Conservation (phyloP, 768 basidiomycete genomes). For the Termitomyces sp. region DNA sequence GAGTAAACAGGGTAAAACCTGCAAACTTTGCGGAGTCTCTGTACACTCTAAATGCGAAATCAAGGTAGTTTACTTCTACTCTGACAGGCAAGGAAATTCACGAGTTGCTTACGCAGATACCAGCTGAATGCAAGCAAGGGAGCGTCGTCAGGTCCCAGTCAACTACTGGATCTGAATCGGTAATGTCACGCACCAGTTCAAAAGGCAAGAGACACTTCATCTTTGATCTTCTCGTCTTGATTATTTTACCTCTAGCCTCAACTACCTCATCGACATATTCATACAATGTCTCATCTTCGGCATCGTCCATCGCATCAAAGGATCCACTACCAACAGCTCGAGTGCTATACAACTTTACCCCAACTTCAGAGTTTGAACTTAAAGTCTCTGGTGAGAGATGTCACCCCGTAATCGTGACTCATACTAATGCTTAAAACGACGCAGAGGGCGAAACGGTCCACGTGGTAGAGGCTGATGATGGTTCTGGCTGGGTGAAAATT, state of each 20-base stretch:
- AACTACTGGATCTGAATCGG: conserved; percentile 18
- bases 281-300: conserved; percentile 56
- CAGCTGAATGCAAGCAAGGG: conserved; percentile 59
- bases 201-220: conserved; percentile 15
- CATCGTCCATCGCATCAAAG: conserved; percentile 32
- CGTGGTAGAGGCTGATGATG: conserved; percentile 77
- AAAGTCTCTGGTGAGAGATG: conserved; percentile 48
- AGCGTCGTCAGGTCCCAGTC: conserved; percentile 20
- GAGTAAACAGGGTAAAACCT: conserved; percentile 83
- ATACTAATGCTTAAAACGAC: background rate
- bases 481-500: conserved; percentile 85
- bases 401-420: background rate
- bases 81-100: background rate
- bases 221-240: background rate
- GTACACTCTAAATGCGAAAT: conserved; percentile 85
- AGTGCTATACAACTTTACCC: conserved; percentile 69
- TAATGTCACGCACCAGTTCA: conserved; percentile 19
- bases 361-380: conserved; percentile 77
- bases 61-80: conserved; percentile 43
- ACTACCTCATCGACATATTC: conserved; percentile 18
- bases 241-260: background rate
- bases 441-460: conserved; percentile 61
- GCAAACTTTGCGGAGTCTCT: conserved; percentile 69
- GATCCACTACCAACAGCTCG: conserved; percentile 49
- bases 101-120: conserved; percentile 41